Evolutionary conservation across 345 rosid species (phyloP), one percentile per base, ranked within the genome.

Genomic region (Acer negundo): DNA sequence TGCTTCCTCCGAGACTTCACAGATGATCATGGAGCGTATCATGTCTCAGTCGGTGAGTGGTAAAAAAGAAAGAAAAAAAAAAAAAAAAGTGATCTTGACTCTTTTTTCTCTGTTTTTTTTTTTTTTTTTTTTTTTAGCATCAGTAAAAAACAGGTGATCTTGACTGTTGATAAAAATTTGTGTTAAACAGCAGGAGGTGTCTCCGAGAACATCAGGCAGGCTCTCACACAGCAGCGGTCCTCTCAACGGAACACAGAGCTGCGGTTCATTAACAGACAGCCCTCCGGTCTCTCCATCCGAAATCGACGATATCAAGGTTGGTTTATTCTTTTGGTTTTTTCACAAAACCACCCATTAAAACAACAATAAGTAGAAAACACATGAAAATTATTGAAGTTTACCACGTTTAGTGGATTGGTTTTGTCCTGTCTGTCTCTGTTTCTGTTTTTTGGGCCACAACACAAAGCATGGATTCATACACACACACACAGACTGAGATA

Each of bases 21-120:
- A 89, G 86, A 92, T 97, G 98, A 92, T 97, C 75, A 86, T 97
- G 93, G 99, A 97, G 19, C 90, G 99, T 49, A 97, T 97, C 87
- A 84, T 97, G 94, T 94, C 97, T 53, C 99, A 97, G 84, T 93
- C 99, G 90, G 99, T 97, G 79, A 91, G 97, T 82, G 8, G 26
- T 35, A 4, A 35, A 35, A 35, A 35, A 28, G 31, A 28, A 28
- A 28, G 31, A 28, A 28, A 28, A 3, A 28, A 35, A 28, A 28
- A 28, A 3, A 28, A 35, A 35, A 35, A 35, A 35, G 38, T 35
- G 38, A 3, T 35, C 38, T 35, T 35, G 38, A 35, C 7, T 35
- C 1, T 31, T 35, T 6, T 35, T 35, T 35, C 38, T 42, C 46
- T 6, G 46, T 42, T 42, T 46, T 1, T 10, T 44, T 12, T 44